Evolutionary conservation across 2,329 filamentous ascomycete genomes (phyloP), one percentile per base, ranked within the genome.

Genomic region (Zymoseptoria tritici): DNA sequence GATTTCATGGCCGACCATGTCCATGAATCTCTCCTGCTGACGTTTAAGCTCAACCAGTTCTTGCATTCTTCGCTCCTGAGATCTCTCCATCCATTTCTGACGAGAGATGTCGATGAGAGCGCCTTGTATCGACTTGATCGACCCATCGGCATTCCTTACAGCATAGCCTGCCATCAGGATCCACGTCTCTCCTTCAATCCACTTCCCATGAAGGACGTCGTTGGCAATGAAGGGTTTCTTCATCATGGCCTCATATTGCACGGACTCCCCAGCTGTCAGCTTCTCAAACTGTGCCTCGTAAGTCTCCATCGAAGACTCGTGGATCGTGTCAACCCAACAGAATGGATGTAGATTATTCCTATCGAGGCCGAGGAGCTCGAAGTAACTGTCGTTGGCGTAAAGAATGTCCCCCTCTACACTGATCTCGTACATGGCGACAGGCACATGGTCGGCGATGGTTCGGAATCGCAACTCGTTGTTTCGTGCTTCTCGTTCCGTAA

Each of bases 351-450:
- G 50, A 9, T 60, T 57, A 6, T 62, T 50, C 11, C 57, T 58
- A 6, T 60, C 58, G 29, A 67, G 21, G 13, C 62, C 60, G 4
- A 64, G 60, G 6, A 75, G 64, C 3, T 74, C 70, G 29, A 61
- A 73, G 70, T 72, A 77, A 6, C 65, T 63, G 49, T 75, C 65
- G 54, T 77, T 77, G 2, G 73, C 68, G 57, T 76, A 76, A 0
- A 70, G 66, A 36, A 74, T 72, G 3, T 67, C 64, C 7, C 75
- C 74, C 8, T 59, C 16, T 4, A 68, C 60, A 29, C 69, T 66
- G n/a, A 73, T 60, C 42, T 74, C 72, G 58, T 75, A 76, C 49
- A 77, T 76, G 6, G 68, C 74, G 20, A 76, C 67, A 2, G 74
- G 73, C 2, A 72, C 65, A 9, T 73, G 62, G 52, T 75, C 72